Percentiles rank a stretch among this genome's conserved stretches.
phyloP scores from a whole-genome alignment of 2,329 filamentous ascomycete genomes.

The Trichoderma sp. region DNA sequence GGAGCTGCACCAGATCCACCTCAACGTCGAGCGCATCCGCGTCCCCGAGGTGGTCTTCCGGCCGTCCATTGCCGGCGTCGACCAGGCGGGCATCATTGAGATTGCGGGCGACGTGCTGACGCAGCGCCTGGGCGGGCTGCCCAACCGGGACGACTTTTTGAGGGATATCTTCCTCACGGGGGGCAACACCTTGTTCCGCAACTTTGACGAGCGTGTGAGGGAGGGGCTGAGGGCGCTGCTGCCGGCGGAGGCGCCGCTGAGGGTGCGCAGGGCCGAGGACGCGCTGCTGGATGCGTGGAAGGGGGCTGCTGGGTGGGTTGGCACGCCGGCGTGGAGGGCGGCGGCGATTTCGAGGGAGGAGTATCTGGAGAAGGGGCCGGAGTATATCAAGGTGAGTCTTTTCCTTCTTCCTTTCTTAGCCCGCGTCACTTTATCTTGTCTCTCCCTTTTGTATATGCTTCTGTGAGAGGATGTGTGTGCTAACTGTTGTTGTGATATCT shows the following conservation, averaged over 20 bases:
- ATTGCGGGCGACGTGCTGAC: conserved; percentile 88
- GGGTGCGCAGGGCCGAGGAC: conserved; percentile 72
- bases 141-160: conserved; percentile 68
- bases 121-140: conserved; percentile 68
- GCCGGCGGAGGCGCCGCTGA: conserved; percentile 67
- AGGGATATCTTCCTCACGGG: conserved; percentile 91
- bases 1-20: conserved; percentile 83
- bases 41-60: conserved; percentile 94
- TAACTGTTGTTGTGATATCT: conserved; percentile 5
- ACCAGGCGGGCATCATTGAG: conserved; percentile 91
- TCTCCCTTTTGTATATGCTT: background rate
- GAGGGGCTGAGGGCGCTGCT: conserved; percentile 73
- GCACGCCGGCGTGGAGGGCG: conserved; percentile 59
- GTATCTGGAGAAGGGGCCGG: conserved; percentile 86
- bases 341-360: conserved; percentile 77
- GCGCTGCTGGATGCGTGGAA: conserved; percentile 88
- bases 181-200: conserved; percentile 83
- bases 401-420: background rate
- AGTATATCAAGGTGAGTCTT: conserved; percentile 79
- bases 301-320: conserved; percentile 85
- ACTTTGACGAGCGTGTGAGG: conserved; percentile 80
- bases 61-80: conserved; percentile 85
- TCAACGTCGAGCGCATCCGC: conserved; percentile 95
- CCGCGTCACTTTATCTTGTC: conserved; percentile 17
- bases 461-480: background rate